These are phyloP conservation scores for Parietichytrium sp. DNA, from an alignment of 108 stramenopile genomes.

Conservation along the genomic window DNA sequence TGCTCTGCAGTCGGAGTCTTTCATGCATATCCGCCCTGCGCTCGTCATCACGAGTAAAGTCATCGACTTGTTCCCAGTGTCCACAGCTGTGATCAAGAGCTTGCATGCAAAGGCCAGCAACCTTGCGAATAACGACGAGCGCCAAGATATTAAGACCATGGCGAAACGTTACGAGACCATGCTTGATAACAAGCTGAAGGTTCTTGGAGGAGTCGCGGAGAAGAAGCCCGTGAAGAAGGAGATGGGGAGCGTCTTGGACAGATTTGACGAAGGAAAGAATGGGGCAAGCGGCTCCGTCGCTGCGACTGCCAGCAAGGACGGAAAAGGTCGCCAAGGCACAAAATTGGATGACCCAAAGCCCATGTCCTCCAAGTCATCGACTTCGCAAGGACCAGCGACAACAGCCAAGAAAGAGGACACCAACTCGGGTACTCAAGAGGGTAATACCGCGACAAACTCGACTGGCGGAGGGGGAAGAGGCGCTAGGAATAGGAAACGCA, in stretches of 20 bases:
- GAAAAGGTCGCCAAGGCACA: neutral
- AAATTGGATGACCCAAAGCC: neutral
- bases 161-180: neutral
- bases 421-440: too few relatives aligned
- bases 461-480: too few relatives aligned
- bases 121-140: neutral
- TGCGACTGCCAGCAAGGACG: neutral
- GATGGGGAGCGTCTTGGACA: too few relatives aligned
- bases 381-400: too few relatives aligned
- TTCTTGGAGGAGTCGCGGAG: too few relatives aligned
- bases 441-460: too few relatives aligned
- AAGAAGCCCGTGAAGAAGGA: too few relatives aligned
- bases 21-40: slow-evolving; percentile 22
- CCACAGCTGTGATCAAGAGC: neutral
- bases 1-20: neutral
- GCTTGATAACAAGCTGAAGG: neutral
- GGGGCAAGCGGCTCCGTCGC: neutral
- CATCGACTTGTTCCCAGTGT: neutral
- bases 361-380: neutral
- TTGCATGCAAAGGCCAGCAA: neutral
- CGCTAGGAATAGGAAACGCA: too few relatives aligned
- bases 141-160: neutral
- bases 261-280: neutral
- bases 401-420: too few relatives aligned
- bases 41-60: slow-evolving; percentile 24